These are phyloP conservation scores for Raffaelea ambrosiae DNA, from an alignment of 2,329 filamentous ascomycete genomes.

Conservation along the genomic window DNA sequence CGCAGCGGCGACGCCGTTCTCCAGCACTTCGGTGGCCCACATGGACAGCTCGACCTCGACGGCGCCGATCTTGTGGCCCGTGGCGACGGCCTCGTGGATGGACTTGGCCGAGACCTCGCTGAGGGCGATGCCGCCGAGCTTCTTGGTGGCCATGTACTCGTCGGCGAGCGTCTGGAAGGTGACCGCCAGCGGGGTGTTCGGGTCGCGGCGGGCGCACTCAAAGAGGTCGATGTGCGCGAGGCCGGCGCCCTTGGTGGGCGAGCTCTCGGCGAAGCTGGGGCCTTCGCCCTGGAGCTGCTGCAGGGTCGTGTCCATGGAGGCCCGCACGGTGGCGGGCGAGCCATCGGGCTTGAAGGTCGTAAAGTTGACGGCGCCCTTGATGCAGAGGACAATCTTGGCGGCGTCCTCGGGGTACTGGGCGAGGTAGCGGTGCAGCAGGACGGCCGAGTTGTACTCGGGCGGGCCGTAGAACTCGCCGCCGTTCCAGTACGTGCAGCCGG, in stretches of 20 bases:
- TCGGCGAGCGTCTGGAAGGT: slow-evolving; percentile 34
- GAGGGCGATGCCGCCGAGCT: slow-evolving; percentile 40
- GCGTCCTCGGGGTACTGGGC: slow-evolving; percentile 55
- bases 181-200: slow-evolving; percentile 31
- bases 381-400: slow-evolving; percentile 49
- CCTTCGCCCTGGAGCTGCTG: slow-evolving; percentile 32
- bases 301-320: slow-evolving; percentile 50
- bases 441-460: slow-evolving; percentile 46
- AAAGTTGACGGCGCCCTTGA: slow-evolving; percentile 45
- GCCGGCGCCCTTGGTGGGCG: too few relatives aligned
- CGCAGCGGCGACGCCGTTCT: slow-evolving; percentile 40
- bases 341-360: slow-evolving; percentile 33
- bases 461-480: slow-evolving; percentile 58
- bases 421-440: slow-evolving; percentile 55
- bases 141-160: slow-evolving; percentile 34
- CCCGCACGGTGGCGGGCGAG: slow-evolving; percentile 43
- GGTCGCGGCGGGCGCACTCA: slow-evolving; percentile 47
- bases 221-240: slow-evolving; percentile 52
- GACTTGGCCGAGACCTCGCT: slow-evolving; percentile 41
- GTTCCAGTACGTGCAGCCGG: slow-evolving; percentile 71
- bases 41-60: slow-evolving; percentile 48
- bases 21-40: slow-evolving; percentile 37
- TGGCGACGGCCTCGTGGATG: slow-evolving; percentile 36
- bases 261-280: neutral
- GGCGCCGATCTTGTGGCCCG: slow-evolving; percentile 31